Evolutionary conservation across 2,329 filamentous ascomycete genomes (phyloP).

Genomic region (Penicillium sp.): DNA sequence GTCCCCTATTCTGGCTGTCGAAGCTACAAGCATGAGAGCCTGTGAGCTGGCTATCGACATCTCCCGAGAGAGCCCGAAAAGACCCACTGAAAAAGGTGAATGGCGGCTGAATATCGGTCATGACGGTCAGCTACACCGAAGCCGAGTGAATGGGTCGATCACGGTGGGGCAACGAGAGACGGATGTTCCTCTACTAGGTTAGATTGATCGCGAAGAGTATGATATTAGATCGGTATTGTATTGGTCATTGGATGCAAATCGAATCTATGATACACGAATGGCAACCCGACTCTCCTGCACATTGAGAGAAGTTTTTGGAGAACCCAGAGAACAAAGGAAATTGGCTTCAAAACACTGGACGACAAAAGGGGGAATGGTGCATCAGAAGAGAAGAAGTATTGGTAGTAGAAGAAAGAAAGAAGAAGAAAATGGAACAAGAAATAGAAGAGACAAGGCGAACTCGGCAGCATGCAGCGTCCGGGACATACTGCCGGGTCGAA

Average conservation of each 20-base stretch:
- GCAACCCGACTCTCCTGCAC: conserved; percentile 23
- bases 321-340: conserved; percentile 31
- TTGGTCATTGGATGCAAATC: conserved; percentile 26
- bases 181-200: too few species aligned
- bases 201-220: too few species aligned
- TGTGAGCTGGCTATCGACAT: too few species aligned
- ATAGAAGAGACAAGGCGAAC: conserved; percentile 11
- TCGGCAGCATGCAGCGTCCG: conserved; percentile 17
- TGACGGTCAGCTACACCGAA: too few species aligned
- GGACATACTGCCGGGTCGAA: conserved; percentile 9
- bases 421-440: conserved; percentile 4
- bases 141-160: too few species aligned
- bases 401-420: conserved; percentile 15
- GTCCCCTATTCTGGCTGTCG: too few species aligned
- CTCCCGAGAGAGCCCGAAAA: too few species aligned
- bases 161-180: too few species aligned
- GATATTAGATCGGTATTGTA: conserved; percentile 25
- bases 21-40: too few species aligned
- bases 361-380: conserved; percentile 21
- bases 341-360: conserved; percentile 26
- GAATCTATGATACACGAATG: conserved; percentile 37
- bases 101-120: too few species aligned
- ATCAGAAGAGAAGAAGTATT: conserved; percentile 17
- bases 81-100: too few species aligned
- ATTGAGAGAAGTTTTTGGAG: conserved; percentile 20